These are phyloP conservation scores for Brassica incana DNA, from an alignment of 345 rosid genomes.

Conservation along the genomic window DNA sequence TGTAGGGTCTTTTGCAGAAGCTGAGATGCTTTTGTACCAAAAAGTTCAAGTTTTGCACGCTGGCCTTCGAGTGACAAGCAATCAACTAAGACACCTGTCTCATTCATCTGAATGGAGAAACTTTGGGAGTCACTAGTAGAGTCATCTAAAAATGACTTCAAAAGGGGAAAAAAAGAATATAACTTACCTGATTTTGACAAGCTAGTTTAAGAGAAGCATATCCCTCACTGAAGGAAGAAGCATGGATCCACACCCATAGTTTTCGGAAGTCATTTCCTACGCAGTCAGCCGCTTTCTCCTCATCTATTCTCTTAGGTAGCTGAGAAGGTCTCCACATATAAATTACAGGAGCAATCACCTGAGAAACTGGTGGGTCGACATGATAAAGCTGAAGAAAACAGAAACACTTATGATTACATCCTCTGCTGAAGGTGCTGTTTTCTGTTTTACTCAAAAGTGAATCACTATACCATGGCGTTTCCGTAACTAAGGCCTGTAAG, in stretches of 20 bases:
- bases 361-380: constrained; percentile 54
- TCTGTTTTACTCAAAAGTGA: background rate
- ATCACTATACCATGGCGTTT: constrained; percentile 60
- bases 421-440: background rate
- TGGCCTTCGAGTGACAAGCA: constrained; percentile 78
- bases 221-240: constrained; percentile 78
- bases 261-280: constrained; percentile 43
- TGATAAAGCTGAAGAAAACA: constrained; percentile 62
- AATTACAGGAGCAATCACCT: constrained; percentile 63
- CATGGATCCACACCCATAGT: constrained; percentile 90
- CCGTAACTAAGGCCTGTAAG: constrained; percentile 61
- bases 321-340: constrained; percentile 71
- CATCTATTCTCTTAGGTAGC: constrained; percentile 33
- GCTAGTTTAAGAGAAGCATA: constrained; percentile 61
- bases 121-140: constrained; percentile 1
- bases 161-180: background rate
- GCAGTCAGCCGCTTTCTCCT: constrained; percentile 8
- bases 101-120: constrained; percentile 51
- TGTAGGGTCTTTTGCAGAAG: constrained; percentile 63
- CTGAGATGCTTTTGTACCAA: constrained; percentile 67
- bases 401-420: background rate
- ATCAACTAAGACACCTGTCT: constrained; percentile 45
- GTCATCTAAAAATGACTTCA: background rate
- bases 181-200: constrained; percentile 63
- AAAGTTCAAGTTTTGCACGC: constrained; percentile 70